Base-by-base conservation (phyloP, 176 grass and related monocot species). In the Aegilops tauschii region DNA sequence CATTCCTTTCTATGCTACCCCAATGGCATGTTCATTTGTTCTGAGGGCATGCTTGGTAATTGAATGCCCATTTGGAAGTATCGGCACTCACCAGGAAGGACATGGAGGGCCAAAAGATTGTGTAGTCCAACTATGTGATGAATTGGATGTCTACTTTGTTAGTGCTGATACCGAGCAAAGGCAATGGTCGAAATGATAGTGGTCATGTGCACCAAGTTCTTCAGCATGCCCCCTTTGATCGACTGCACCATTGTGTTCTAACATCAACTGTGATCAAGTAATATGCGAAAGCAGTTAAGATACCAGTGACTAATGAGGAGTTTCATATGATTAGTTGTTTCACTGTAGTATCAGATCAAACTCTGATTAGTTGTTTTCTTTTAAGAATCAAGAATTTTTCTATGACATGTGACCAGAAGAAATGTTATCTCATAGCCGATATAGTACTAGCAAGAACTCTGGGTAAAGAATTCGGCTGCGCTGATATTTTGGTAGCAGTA, bases 1-100 rank as follows among this genome's bases (percentile, higher is more conserved):
- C 80, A 56, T 91, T 85, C 92, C 96, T 66, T 88, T 98, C 69
- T 87, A 93, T 90, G 72, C 42, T 84, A 90, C 96, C 45, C 93
- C 96, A 88, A 78, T 77, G 66, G 61, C 76, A 18, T 23, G 65
- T 74, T 94, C 94, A 29, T 98, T 98, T 81, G 89, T 88, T 34
- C 71, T 98, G 59, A 87, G 84, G 88, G 88, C 76, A 87, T 94
- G 83, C 79, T 29, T 95, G 86, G 58, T 86, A 56, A 92, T 92
- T 56, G 96, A 98, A 71, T 94, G 92, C 35, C 84, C 80, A 81
- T 87, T 45, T 72, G 86, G 82, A 90, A 71, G 85, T 67, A 77
- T 50, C 20, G 44, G 69, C 49, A 47, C 69, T 47, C 62, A 23
- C 30, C 79, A 80, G 79, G 84, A 84, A 90, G 81, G 66, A 71